Evolutionary conservation across 108 stramenopile species (phyloP).

Genomic region (Fistulifera pelliculosa): DNA sequence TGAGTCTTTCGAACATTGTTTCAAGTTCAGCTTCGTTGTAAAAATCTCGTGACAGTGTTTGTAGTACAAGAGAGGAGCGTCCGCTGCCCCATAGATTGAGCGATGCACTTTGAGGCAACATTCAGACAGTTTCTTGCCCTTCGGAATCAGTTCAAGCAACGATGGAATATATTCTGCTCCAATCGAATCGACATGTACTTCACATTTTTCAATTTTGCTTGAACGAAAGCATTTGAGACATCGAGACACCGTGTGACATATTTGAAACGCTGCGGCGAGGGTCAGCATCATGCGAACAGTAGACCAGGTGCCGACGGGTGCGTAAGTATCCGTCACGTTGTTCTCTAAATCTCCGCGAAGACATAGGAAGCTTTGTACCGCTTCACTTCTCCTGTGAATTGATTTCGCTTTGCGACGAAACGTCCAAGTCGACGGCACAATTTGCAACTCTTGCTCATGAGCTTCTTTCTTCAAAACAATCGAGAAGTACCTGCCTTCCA

Average conservation of each 20-base stretch:
- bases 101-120: slow-evolving; percentile 1
- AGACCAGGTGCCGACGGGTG: slow-evolving; percentile 14
- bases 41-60: slow-evolving; percentile 7
- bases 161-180: not conserved
- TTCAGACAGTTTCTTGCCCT: not conserved
- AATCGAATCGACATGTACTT: not conserved
- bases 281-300: slow-evolving; percentile 9
- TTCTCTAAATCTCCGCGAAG: slow-evolving; percentile 33
- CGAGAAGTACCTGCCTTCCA: slow-evolving; percentile 9
- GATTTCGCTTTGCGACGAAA: slow-evolving; percentile 36
- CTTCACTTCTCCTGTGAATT: slow-evolving; percentile 22
- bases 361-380: slow-evolving; percentile 41
- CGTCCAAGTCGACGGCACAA: slow-evolving; percentile 34
- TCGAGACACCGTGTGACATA: not conserved
- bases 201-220: not conserved
- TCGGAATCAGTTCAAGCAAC: too few relatives aligned
- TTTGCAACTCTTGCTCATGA: not conserved
- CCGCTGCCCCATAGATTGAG: slow-evolving; percentile 5
- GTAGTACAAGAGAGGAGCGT: slow-evolving; percentile 23
- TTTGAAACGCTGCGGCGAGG: not conserved
- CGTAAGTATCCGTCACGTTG: slow-evolving; percentile 17
- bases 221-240: slow-evolving; percentile 2
- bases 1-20: slow-evolving; percentile 19
- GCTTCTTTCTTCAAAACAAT: slow-evolving; percentile 5
- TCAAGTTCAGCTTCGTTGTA: slow-evolving; percentile 8